Percentiles rank a stretch among this genome's conserved stretches.
Conservation (phyloP, 2,329 filamentous ascomycete genomes). For the Fusarium armeniacum region DNA sequence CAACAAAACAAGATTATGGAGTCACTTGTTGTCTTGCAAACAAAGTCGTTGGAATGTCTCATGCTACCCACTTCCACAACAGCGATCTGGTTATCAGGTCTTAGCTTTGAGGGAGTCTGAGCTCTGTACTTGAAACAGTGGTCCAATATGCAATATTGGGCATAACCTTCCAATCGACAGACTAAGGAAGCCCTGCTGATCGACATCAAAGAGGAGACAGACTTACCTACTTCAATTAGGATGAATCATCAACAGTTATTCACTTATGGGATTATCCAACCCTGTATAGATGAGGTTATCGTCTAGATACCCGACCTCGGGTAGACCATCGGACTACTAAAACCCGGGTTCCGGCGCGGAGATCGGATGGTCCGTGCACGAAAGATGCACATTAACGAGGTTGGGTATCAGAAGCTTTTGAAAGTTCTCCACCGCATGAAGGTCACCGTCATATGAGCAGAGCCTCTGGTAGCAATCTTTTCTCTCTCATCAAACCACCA, state of each 20-base stretch:
- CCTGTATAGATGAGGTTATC: slow-evolving; percentile 9
- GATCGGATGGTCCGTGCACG: slow-evolving; percentile 44
- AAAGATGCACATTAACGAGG: slow-evolving; percentile 36
- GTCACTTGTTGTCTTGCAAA: neutral
- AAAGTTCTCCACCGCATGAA: slow-evolving; percentile 49
- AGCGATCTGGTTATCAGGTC: neutral
- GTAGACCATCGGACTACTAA: slow-evolving; percentile 31
- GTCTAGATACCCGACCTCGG: slow-evolving; percentile 38
- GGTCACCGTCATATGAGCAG: slow-evolving; percentile 50
- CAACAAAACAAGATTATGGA: slow-evolving; percentile 7
- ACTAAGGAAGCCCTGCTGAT: neutral
- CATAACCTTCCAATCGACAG: neutral
- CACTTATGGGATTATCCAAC: neutral
- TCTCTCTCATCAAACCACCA: slow-evolving; percentile 50
- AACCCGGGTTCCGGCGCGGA: slow-evolving; percentile 42
- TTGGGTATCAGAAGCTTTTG: slow-evolving; percentile 47
- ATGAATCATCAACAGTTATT: neutral
- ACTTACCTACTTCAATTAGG: neutral
- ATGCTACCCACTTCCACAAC: neutral
- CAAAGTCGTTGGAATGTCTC: neutral
- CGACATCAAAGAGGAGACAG: neutral
- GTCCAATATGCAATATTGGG: neutral
- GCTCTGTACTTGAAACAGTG: neutral
- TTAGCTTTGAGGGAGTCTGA: neutral
- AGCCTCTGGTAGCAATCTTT: slow-evolving; percentile 45